Conservation (phyloP, 2,329 filamentous ascomycete species). For the Penicillium polonicum region DNA sequence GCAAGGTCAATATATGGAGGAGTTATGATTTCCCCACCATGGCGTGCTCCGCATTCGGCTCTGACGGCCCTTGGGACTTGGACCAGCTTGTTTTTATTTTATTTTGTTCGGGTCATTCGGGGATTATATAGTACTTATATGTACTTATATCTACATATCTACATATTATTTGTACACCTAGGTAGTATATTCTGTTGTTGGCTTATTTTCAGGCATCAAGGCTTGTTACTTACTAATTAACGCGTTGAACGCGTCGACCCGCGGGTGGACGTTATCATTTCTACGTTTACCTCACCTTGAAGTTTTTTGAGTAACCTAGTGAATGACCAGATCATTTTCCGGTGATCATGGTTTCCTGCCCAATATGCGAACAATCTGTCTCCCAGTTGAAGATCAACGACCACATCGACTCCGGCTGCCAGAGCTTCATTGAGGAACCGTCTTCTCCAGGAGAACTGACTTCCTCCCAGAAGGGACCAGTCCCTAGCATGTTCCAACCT, state of each 20-base stretch:
- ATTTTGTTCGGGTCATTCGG: not conserved
- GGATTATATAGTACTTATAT: not conserved
- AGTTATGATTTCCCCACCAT: constrained; percentile 11
- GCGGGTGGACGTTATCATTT: not conserved
- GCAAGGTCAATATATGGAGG: constrained; percentile 2
- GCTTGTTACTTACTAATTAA: constrained; percentile 4
- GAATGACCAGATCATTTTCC: not conserved
- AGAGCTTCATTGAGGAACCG: constrained; percentile 59
- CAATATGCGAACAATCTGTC: constrained; percentile 69
- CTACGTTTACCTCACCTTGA: not conserved
- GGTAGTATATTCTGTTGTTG: not conserved
- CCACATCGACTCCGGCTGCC: constrained; percentile 84
- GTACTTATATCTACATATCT: not conserved
- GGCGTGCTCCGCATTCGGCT: constrained; percentile 20
- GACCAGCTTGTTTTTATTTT: not conserved
- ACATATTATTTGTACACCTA: not conserved
- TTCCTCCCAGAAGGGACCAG: constrained; percentile 41
- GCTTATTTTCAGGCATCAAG: constrained; percentile 2
- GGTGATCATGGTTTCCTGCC: constrained; percentile 65
- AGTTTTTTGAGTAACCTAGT: not conserved
- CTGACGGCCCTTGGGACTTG: not conserved
- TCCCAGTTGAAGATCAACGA: constrained; percentile 68
- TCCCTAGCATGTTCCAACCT: constrained; percentile 57
- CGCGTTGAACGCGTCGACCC: constrained; percentile 3
- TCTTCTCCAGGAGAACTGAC: constrained; percentile 45